These are phyloP conservation scores for Penicillium sp. DNA, from an alignment of 2,329 filamentous ascomycete genomes.

Conservation along the genomic window DNA sequence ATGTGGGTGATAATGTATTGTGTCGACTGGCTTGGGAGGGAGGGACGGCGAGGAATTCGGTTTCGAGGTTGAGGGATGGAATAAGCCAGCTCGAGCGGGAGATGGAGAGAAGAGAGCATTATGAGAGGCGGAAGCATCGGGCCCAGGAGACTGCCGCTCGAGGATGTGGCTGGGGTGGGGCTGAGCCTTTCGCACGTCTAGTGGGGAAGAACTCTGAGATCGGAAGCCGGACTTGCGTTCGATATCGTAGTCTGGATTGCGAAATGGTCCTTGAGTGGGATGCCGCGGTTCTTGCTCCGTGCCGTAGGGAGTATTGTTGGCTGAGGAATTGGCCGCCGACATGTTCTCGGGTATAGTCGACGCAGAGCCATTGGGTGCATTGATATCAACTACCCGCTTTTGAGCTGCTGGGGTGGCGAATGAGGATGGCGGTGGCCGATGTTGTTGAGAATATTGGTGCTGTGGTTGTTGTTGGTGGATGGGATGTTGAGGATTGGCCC, in stretches of 20 bases:
- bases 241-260: constrained; percentile 36
- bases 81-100: constrained; percentile 38
- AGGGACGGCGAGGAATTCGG: constrained; percentile 35
- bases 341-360: constrained; percentile 50
- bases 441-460: constrained; percentile 49
- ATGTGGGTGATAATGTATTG: constrained; percentile 32
- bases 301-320: constrained; percentile 48
- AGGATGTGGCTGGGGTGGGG: constrained; percentile 26
- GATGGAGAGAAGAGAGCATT: constrained; percentile 39
- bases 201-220: constrained; percentile 42
- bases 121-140: constrained; percentile 24
- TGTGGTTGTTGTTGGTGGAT: constrained; percentile 59
- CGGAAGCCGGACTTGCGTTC: constrained; percentile 40
- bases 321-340: constrained; percentile 46
- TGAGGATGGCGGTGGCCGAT: constrained; percentile 37
- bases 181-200: constrained; percentile 43
- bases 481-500: constrained; percentile 86
- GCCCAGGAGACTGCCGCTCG: constrained; percentile 32
- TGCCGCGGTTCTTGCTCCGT: constrained; percentile 37
- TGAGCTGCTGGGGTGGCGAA: constrained; percentile 49
- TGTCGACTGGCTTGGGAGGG: constrained; percentile 33
- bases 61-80: constrained; percentile 33
- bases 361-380: constrained; percentile 48
- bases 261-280: constrained; percentile 27
- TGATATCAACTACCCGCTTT: constrained; percentile 46